These are phyloP conservation scores for Pleomassaria siparia DNA, from an alignment of 2,329 filamentous ascomycete genomes.

Conservation along the genomic window DNA sequence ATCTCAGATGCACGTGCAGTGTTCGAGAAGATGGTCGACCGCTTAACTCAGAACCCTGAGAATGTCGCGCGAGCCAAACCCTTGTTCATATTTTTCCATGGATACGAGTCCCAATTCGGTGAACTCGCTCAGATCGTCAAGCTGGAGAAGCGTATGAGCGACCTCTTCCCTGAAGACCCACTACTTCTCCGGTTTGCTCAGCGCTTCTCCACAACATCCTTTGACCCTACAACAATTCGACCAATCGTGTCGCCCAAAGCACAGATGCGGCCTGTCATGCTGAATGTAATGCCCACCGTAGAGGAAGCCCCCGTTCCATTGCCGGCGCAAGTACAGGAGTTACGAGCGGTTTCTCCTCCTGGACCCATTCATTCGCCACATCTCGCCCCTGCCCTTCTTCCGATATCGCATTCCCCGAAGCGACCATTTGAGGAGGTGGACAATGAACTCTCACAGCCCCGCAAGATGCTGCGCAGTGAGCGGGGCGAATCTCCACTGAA, in stretches of 20 bases:
- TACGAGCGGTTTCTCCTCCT: slow-evolving; percentile 26
- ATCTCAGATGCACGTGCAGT: slow-evolving; percentile 82
- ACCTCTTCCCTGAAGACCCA: slow-evolving; percentile 89
- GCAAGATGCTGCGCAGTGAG: slow-evolving; percentile 66
- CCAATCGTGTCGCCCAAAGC: slow-evolving; percentile 79
- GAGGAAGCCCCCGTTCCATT: slow-evolving; percentile 28
- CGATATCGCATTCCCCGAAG: slow-evolving; percentile 47
- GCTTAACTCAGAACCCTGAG: slow-evolving; percentile 75
- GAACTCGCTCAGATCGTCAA: slow-evolving; percentile 89
- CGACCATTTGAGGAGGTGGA: slow-evolving; percentile 63
- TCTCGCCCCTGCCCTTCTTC: slow-evolving; percentile 22
- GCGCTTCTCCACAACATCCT: slow-evolving; percentile 67
- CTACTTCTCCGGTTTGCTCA: slow-evolving; percentile 73
- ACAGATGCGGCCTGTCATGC: slow-evolving; percentile 63
- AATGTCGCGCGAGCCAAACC: slow-evolving; percentile 74
- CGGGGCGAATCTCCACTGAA: slow-evolving; percentile 93
- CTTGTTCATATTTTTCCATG: slow-evolving; percentile 89
- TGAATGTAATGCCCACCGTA: slow-evolving; percentile 18
- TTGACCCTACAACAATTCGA: slow-evolving; percentile 79
- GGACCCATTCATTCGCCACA: slow-evolving; percentile 36
- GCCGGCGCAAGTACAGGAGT: slow-evolving; percentile 17
- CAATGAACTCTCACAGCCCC: slow-evolving; percentile 72
- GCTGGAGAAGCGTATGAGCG: slow-evolving; percentile 87
- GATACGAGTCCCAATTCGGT: slow-evolving; percentile 92
- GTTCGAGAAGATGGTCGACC: slow-evolving; percentile 90